phyloP scores from a whole-genome alignment of 129 eudicot genomes.

The Smallanthus sonchifolius region DNA sequence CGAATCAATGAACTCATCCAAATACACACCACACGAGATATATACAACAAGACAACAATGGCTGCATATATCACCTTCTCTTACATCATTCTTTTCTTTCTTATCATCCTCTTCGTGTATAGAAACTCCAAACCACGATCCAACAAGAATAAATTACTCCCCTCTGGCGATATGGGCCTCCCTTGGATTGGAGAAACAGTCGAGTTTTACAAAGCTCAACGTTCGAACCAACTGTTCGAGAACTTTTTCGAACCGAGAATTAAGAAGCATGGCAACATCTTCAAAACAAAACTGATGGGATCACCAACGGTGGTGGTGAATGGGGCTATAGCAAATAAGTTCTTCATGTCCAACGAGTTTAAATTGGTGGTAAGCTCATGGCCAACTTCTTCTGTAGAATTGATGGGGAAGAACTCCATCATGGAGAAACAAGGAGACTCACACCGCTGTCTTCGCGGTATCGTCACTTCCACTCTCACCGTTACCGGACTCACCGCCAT shows the following conservation, averaged over 20 bases:
- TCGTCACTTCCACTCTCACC: constrained; percentile 51
- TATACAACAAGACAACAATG: not conserved
- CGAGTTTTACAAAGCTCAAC: constrained; percentile 57
- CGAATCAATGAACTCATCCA: not conserved
- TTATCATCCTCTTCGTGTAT: constrained; percentile 25
- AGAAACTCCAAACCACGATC: not conserved
- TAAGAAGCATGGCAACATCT: constrained; percentile 45
- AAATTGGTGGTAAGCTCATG: constrained; percentile 81
- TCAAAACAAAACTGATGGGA: constrained; percentile 83
- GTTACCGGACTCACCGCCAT: constrained; percentile 39
- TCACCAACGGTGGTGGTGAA: constrained; percentile 66
- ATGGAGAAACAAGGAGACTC: constrained; percentile 87
- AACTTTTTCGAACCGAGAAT: constrained; percentile 57
- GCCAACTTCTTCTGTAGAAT: constrained; percentile 76
- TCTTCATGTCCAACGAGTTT: constrained; percentile 79
- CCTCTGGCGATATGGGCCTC: constrained; percentile 64
- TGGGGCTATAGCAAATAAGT: constrained; percentile 68
- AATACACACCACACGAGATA: not conserved
- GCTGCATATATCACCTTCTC: not conserved
- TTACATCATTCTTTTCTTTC: not conserved
- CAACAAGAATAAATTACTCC: constrained; percentile 36
- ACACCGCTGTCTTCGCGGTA: constrained; percentile 55
- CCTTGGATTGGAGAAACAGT: constrained; percentile 85
- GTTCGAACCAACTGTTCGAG: constrained; percentile 45
- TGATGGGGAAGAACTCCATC: constrained; percentile 71